Base-by-base conservation (phyloP, 495 filamentous ascomycete genomes). In the Chaetomidium leptoderma region DNA sequence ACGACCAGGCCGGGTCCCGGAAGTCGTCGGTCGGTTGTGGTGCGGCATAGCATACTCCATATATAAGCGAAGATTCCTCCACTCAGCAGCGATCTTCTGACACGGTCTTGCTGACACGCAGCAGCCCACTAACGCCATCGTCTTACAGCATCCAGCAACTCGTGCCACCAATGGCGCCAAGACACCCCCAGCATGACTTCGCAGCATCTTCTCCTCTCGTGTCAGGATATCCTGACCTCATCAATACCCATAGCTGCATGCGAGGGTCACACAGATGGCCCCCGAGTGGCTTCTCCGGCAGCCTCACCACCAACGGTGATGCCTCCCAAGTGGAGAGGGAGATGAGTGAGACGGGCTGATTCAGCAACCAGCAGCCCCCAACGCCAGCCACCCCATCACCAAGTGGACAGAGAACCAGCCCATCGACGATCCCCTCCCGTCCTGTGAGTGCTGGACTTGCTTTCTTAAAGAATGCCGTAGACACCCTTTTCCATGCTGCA, bases 341-440 rank as follows among this genome's bases (percentile, higher is more conserved):
- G 30, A 48, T 32, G 27, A 39, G 29, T 29, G 39, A 57, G 53
- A 39, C 49, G 26, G n/a, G 59, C 59, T 62, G 59, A 62, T 62
- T 62, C 59, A 62, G 59, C 59, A 58, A 39, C 54, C 39, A 44
- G 40, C 40, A 21, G 8, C 6, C 40, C 40, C 40, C 40, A 44
- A 44, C 40, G 24, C 21, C 40, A 44, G 24, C 21, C 40, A 44
- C 6, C 10, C 21, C 8, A 14, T 44, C 40, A 44, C 11, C 40
- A 9, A 39, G 14, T 5, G 16, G 19, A 21, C 40, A 44, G 16
- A 0, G 19, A 10, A 42, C 21, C 19, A 17, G 21, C 11, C 6
- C 39, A 42, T 8, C 40, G 40, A 14, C 40, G 40, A 44, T 44
- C 40, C 40, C 40, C 10, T 44, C 8, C 40, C 40, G 9, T 44